Conservation (phyloP, 192 early-diverging fungal species). For the Gamsiella multidivaricata region DNA sequence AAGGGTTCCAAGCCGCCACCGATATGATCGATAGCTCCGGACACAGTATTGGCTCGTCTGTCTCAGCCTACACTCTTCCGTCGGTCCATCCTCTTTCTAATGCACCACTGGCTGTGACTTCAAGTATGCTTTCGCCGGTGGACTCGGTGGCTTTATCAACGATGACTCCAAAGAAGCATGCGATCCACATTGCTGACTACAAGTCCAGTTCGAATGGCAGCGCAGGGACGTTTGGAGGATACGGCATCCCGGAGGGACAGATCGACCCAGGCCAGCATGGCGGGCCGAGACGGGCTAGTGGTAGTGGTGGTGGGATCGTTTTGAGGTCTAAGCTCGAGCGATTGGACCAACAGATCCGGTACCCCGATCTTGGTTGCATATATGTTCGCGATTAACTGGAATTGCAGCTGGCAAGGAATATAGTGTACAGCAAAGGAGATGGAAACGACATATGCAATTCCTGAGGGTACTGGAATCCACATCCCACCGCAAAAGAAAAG, state of each 20-base stretch:
- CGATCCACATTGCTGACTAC: neutral
- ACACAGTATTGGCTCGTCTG: neutral
- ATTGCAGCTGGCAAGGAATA: neutral
- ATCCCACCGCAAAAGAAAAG: no score
- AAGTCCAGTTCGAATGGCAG: slow-evolving; percentile 30
- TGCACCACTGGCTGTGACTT: neutral
- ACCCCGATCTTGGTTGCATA: slow-evolving; percentile 41
- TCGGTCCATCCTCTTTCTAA: neutral
- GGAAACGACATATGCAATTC: no score
- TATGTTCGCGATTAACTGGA: slow-evolving; percentile 27
- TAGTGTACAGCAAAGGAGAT: neutral
- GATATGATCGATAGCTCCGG: no score
- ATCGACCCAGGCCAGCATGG: slow-evolving; percentile 35
- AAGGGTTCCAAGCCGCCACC: no score
- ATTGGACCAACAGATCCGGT: slow-evolving; percentile 42
- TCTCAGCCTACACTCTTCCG: neutral
- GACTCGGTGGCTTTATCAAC: neutral
- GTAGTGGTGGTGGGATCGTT: slow-evolving; percentile 1
- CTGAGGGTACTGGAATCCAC: no score
- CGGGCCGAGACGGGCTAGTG: slow-evolving; percentile 6
- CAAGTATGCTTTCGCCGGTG: neutral
- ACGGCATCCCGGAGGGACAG: slow-evolving; percentile 41
- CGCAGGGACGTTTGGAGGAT: slow-evolving; percentile 16
- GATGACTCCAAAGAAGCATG: neutral
- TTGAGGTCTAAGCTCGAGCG: slow-evolving; percentile 21